A percentile compares a stretch with the other conserved stretches of the same genome.
Evolutionary conservation across 805 yeast genomes (phyloP).

Genomic region (Lipomyces orientalis): DNA sequence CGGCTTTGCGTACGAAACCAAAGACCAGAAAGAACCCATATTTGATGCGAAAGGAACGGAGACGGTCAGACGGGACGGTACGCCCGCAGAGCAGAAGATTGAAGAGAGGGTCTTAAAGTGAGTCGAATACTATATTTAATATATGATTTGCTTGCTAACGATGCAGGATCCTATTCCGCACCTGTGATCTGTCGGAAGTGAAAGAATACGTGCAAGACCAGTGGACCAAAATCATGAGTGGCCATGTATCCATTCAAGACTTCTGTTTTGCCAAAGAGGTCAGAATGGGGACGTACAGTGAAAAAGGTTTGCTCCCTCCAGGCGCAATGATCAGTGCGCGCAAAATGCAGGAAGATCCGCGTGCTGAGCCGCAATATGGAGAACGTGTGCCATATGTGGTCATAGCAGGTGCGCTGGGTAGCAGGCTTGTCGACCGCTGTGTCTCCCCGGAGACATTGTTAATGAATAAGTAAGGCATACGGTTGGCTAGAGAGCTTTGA

Average conservation of each 20-base stretch:
- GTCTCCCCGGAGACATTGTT: conserved; percentile 78
- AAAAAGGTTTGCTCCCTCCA: conserved; percentile 76
- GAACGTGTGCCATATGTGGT: conserved; percentile 92
- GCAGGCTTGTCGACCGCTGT: conserved; percentile 74
- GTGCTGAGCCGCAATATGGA: conserved; percentile 83
- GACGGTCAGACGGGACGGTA: conserved; percentile 92
- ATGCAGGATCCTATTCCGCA: conserved; percentile 66
- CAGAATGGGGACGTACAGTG: conserved; percentile 76
- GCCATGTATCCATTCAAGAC: conserved; percentile 72
- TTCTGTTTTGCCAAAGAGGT: conserved; percentile 94
- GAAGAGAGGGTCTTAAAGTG: conserved; percentile 64
- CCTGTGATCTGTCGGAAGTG: conserved; percentile 71
- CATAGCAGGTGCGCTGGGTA: conserved; percentile 59
- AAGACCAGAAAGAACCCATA: conserved; percentile 59
- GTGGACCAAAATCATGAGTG: conserved; percentile 68
- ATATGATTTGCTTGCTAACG: neutral
- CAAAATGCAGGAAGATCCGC: conserved; percentile 64
- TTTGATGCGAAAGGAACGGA: conserved; percentile 98
- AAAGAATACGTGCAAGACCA: conserved; percentile 68
- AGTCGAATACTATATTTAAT: neutral
- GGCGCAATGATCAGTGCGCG: conserved; percentile 84
- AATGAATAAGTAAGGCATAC: conserved; percentile 42
- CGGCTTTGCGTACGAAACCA: conserved; percentile 76
- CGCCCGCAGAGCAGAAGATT: conserved; percentile 86
- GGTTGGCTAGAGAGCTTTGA: neutral